Percentiles rank a stretch among this genome's conserved stretches.
These are phyloP conservation scores for Pseudopyricularia cyperi DNA, from an alignment of 2,329 filamentous ascomycete genomes.

Conservation along the genomic window DNA sequence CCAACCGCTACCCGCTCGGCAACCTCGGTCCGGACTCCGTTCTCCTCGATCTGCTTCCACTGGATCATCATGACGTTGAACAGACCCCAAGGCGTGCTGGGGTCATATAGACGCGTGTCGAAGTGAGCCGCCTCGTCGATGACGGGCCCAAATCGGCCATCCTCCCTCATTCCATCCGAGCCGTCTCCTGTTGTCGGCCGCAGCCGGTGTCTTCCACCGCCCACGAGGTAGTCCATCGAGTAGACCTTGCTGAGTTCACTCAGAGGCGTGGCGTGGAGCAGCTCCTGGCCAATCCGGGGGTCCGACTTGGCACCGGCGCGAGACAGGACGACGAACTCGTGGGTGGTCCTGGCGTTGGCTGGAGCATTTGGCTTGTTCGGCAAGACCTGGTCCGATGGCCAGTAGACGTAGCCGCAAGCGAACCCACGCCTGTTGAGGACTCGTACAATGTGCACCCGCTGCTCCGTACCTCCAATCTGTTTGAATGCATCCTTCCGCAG, in stretches of 20 bases:
- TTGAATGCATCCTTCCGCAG: not conserved
- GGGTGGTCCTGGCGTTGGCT: not conserved
- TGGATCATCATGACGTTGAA: conserved; percentile 4
- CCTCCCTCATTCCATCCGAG: not conserved
- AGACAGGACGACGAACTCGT: conserved; percentile 1
- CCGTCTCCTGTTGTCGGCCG: not conserved
- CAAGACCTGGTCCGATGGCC: not conserved
- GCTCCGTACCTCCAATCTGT: not conserved
- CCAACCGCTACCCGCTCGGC: conserved; percentile 1
- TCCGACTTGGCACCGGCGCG: not conserved
- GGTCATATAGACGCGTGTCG: conserved; percentile 1
- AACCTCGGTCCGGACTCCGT: not conserved
- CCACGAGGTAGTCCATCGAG: conserved; percentile 1
- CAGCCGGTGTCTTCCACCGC: not conserved
- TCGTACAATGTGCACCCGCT: not conserved
- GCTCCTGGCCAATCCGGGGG: conserved; percentile 2
- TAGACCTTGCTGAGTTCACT: conserved; percentile 1
- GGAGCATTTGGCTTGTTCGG: not conserved
- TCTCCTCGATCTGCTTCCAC: not conserved
- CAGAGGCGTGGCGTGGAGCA: conserved; percentile 1
- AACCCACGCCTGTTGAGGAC: conserved; percentile 1
- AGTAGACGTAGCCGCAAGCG: conserved; percentile 1
- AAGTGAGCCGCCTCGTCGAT: conserved; percentile 1
- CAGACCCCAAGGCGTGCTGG: conserved; percentile 1
- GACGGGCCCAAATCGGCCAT: not conserved